Conservation (phyloP, 257 asterid species). For the Verbena officinalis region DNA sequence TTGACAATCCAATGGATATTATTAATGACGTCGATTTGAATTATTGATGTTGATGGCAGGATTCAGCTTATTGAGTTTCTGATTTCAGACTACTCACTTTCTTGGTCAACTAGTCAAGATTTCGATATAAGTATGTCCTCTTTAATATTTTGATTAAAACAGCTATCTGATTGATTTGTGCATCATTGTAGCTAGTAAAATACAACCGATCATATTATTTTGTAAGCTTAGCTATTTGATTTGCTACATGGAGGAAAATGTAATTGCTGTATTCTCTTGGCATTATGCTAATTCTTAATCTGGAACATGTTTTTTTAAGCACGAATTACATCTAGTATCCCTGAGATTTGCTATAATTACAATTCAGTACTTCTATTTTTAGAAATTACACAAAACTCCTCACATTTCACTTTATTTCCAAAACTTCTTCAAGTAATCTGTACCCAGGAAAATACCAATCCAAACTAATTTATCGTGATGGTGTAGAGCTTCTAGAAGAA, state of each 20-base stretch:
- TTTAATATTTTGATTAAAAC: not conserved
- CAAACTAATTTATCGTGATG: slow-evolving; percentile 4
- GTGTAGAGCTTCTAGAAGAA: slow-evolving; percentile 74
- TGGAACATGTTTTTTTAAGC: not conserved
- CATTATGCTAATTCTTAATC: not conserved
- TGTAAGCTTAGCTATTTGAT: slow-evolving; percentile 11
- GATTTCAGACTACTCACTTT: slow-evolving; percentile 68
- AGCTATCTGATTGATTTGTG: slow-evolving; percentile 17
- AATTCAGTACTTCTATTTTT: too few species aligned
- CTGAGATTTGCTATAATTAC: too few species aligned
- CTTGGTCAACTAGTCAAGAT: slow-evolving; percentile 70
- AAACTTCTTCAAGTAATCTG: too few species aligned
- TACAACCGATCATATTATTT: slow-evolving; percentile 14
- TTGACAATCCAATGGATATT: not conserved
- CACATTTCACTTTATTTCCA: too few species aligned
- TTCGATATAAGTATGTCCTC: slow-evolving; percentile 59
- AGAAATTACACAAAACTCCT: too few species aligned
- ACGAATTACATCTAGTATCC: too few species aligned
- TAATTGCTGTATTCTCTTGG: not conserved
- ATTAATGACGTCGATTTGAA: slow-evolving; percentile 14
- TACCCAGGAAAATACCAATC: too few species aligned
- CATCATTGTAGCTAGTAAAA: slow-evolving; percentile 8
- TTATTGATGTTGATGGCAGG: slow-evolving; percentile 59
- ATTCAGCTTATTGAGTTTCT: slow-evolving; percentile 89
- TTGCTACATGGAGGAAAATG: not conserved